Evolutionary conservation across 2,329 filamentous ascomycete species (phyloP).

Genomic region (Neurospora crassa): DNA sequence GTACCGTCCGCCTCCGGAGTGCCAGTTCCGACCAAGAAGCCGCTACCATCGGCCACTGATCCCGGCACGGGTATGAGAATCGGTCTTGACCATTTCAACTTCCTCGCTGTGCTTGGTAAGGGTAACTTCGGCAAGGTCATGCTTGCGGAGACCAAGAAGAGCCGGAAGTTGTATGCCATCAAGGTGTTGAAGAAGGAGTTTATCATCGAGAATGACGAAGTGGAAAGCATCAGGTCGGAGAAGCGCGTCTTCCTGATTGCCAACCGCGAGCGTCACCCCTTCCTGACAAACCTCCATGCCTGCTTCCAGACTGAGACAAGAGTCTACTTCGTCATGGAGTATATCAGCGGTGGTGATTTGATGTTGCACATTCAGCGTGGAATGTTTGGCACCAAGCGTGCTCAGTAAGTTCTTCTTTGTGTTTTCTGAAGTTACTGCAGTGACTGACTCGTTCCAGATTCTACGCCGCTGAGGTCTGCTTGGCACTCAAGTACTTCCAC

Average conservation of each 20-base stretch:
- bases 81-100: conserved; percentile 97
- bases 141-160: conserved; percentile 92
- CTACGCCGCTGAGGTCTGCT: conserved; percentile 93
- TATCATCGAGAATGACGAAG: conserved; percentile 98
- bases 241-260: conserved; percentile 96
- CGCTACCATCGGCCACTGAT: conserved; percentile 60
- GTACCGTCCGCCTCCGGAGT: conserved; percentile 26
- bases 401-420: conserved; percentile 45
- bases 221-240: conserved; percentile 94
- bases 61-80: conserved; percentile 74
- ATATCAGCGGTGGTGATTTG: conserved; percentile 94
- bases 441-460: conserved; percentile 35
- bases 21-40: conserved; percentile 39
- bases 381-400: conserved; percentile 89
- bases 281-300: conserved; percentile 87
- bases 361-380: conserved; percentile 99
- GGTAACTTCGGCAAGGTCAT: conserved; percentile 99
- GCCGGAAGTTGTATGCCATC: conserved; percentile 90
- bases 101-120: conserved; percentile 94
- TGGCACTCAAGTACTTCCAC: conserved; percentile 98
- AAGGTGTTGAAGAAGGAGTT: conserved; percentile 99
- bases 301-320: conserved; percentile 98
- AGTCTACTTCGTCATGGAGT: conserved; percentile 99
- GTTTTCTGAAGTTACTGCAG: neutral
- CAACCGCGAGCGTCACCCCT: conserved; percentile 93